Evolutionary conservation across 2,329 filamentous ascomycete species (phyloP).

Genomic region (Anthostomella pinea): DNA sequence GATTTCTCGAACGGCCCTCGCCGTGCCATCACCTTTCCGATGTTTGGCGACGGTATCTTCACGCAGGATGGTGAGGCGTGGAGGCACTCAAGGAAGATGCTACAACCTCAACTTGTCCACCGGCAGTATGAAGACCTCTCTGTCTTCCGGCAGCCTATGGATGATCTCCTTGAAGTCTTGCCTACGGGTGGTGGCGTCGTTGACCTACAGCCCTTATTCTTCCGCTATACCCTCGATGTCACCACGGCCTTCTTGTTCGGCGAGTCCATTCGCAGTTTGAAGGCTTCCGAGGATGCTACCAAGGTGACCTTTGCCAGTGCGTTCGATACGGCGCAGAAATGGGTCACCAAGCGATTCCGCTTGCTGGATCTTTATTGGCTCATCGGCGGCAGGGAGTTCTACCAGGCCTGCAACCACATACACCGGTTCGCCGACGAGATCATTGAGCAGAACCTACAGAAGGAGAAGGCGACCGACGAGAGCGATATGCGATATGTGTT

Average conservation of each 20-base stretch:
- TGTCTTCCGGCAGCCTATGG: conserved; percentile 19
- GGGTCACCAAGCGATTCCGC: conserved; percentile 18
- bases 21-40: conserved; percentile 27
- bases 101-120: conserved; percentile 32
- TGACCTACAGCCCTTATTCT: conserved; percentile 26
- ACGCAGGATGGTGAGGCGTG: conserved; percentile 33
- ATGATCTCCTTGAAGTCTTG: conserved; percentile 18
- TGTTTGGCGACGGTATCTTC: conserved; percentile 37
- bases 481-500: conserved; percentile 18
- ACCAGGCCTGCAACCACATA: conserved; percentile 18
- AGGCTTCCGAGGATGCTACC: conserved; percentile 9
- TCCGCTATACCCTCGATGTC: conserved; percentile 24
- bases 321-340: conserved; percentile 21
- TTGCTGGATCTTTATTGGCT: conserved; percentile 23
- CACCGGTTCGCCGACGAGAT: conserved; percentile 22
- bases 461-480: conserved; percentile 5
- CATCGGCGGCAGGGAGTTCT: conserved; percentile 14
- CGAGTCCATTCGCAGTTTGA: conserved; percentile 20
- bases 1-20: conserved; percentile 25
- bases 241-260: conserved; percentile 28
- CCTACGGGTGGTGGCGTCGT: conserved; percentile 12
- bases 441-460: conserved; percentile 20
- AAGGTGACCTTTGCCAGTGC: conserved; percentile 17
- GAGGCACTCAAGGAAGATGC: conserved; percentile 33
- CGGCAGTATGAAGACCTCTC: conserved; percentile 22